Evolutionary conservation across 371 early-diverging fungal genomes (phyloP).

Genomic region (Sporodiniella umbellata): DNA sequence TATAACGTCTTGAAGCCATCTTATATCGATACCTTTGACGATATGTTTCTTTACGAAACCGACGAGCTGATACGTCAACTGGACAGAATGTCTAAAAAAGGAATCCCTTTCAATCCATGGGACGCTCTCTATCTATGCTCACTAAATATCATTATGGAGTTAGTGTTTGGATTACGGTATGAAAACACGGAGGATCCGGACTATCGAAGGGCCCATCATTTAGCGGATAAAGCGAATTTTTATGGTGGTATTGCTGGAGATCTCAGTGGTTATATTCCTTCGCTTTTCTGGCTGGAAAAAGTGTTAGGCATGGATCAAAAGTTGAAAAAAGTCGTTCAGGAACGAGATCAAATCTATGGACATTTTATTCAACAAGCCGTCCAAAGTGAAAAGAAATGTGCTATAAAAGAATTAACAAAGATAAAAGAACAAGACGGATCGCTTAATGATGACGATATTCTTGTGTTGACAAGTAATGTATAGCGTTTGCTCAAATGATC

Average conservation of each 20-base stretch:
- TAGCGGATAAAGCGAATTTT: background rate
- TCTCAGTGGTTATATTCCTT: slow-evolving; percentile 18
- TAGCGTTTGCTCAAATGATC: background rate
- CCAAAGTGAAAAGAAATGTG: slow-evolving; percentile 6
- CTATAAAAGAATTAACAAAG: slow-evolving; percentile 14
- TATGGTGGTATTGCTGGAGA: slow-evolving; percentile 4
- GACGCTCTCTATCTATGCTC: slow-evolving; percentile 1
- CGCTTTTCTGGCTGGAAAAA: slow-evolving; percentile 3
- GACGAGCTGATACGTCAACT: background rate
- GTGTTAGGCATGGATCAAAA: slow-evolving; percentile 4
- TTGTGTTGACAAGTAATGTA: slow-evolving; percentile 5
- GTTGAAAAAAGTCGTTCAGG: background rate
- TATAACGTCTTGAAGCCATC: slow-evolving; percentile 1
- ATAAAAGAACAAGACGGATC: slow-evolving; percentile 17
- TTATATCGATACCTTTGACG: slow-evolving; percentile 4
- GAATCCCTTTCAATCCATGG: background rate
- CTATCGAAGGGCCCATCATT: background rate
- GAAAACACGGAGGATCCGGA: slow-evolving; percentile 2
- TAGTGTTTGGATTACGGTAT: slow-evolving; percentile 3
- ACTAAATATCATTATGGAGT: slow-evolving; percentile 6
- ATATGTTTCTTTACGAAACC: slow-evolving; percentile 1
- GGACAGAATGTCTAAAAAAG: background rate
- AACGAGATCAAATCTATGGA: background rate
- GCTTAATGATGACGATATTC: slow-evolving; percentile 20
- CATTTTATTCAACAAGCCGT: slow-evolving; percentile 6